Evolutionary conservation across 2,329 filamentous ascomycete genomes (phyloP).

Genomic region (Fusarium mexicanum): DNA sequence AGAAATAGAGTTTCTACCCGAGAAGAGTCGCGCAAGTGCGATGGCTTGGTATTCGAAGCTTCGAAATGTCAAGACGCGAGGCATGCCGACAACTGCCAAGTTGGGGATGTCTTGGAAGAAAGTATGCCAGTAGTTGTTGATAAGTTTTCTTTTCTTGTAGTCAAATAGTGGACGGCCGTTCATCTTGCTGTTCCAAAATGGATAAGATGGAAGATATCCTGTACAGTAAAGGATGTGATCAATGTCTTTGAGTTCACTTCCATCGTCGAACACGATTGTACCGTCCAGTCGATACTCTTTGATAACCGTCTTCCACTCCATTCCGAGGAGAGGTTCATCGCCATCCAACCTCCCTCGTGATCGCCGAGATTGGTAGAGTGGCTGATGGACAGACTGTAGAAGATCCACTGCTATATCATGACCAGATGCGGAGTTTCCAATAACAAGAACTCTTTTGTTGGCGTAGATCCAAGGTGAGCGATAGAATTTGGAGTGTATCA

Average conservation of each 20-base stretch:
- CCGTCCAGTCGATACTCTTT: conserved; percentile 54
- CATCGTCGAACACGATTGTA: conserved; percentile 55
- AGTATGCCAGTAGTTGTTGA: conserved; percentile 61
- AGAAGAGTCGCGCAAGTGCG: conserved; percentile 60
- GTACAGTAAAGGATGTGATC: conserved; percentile 56
- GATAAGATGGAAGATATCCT: conserved; percentile 55
- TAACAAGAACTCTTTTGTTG: conserved; percentile 49
- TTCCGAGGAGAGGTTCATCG: conserved; percentile 54
- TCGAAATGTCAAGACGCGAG: conserved; percentile 61
- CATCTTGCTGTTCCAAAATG: conserved; percentile 58
- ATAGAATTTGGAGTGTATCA: conserved; percentile 58
- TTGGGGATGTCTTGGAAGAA: conserved; percentile 60
- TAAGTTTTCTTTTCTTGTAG: conserved; percentile 56
- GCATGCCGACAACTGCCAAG: conserved; percentile 62
- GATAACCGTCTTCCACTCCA: conserved; percentile 65
- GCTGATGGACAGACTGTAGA: conserved; percentile 48
- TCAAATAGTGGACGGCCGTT: conserved; percentile 62
- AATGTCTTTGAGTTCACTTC: conserved; percentile 47
- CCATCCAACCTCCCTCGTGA: conserved; percentile 62
- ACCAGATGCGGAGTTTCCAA: conserved; percentile 58
- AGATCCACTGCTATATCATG: conserved; percentile 54
- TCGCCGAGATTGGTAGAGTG: conserved; percentile 63
- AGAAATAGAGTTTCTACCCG: conserved; percentile 50
- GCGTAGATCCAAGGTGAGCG: conserved; percentile 50
- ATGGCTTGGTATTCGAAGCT: conserved; percentile 67